These are phyloP conservation scores for Monilinia fructigena DNA, from an alignment of 2,329 filamentous ascomycete genomes.

Conservation along the genomic window DNA sequence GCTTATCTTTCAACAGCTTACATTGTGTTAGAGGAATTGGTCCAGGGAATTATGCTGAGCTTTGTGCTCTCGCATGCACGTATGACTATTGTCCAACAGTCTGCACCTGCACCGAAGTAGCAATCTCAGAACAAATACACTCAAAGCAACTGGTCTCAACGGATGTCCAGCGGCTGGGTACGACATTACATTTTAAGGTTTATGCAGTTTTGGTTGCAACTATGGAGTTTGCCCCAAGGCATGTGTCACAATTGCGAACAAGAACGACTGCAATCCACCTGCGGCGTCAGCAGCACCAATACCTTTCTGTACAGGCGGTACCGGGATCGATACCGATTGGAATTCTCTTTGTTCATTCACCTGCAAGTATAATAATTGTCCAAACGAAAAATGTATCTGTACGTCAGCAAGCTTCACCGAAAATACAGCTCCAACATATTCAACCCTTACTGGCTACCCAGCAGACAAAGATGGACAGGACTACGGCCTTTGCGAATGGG, in stretches of 20 bases:
- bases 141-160: background rate
- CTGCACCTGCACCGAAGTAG: background rate
- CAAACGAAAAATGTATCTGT: background rate
- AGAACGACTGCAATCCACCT: background rate
- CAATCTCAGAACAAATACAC: background rate
- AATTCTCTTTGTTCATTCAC: background rate
- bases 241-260: slow-evolving; percentile 3
- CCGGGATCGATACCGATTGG: background rate
- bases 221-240: slow-evolving; percentile 31
- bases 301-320: background rate
- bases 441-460: background rate
- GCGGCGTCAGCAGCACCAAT: background rate
- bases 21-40: slow-evolving; percentile 27
- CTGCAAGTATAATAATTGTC: background rate
- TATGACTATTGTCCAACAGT: slow-evolving; percentile 6
- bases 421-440: background rate
- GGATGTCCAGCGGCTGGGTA: background rate
- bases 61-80: background rate
- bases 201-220: slow-evolving; percentile 39
- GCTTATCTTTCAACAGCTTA: background rate
- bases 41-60: slow-evolving; percentile 39
- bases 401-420: background rate
- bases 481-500: background rate
- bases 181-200: slow-evolving; percentile 26
- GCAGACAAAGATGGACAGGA: background rate